These are phyloP conservation scores for Cryphonectria parasitica DNA, from an alignment of 2,329 filamentous ascomycete genomes.

Conservation along the genomic window DNA sequence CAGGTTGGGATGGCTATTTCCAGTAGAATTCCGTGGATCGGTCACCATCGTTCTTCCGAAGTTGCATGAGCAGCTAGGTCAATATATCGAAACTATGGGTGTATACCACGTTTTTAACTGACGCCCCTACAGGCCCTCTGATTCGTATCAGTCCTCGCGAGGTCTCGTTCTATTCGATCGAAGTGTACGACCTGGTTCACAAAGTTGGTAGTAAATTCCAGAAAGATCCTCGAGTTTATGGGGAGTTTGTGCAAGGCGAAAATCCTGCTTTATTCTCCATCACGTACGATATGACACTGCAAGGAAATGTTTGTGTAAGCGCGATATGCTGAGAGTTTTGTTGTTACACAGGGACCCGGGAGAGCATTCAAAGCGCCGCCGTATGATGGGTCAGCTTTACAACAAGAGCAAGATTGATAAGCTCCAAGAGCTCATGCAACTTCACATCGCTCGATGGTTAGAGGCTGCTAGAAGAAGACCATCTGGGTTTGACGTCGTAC, in stretches of 20 bases:
- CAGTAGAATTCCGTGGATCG: neutral
- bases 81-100: neutral
- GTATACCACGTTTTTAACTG: neutral
- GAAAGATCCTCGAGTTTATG: constrained; percentile 36
- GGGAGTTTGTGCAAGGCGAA: constrained; percentile 36
- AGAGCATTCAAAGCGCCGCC: constrained; percentile 36
- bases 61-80: neutral
- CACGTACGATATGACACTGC: constrained; percentile 31
- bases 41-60: neutral
- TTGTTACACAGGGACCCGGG: constrained; percentile 17
- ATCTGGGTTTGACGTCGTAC: constrained; percentile 11
- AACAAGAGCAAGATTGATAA: constrained; percentile 35
- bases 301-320: constrained; percentile 9
- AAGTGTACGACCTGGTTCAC: constrained; percentile 34
- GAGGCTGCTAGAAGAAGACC: neutral
- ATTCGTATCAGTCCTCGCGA: constrained; percentile 34
- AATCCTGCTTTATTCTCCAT: constrained; percentile 38
- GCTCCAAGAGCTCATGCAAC: constrained; percentile 34
- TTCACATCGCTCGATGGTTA: constrained; percentile 22
- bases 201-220: constrained; percentile 34
- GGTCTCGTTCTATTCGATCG: constrained; percentile 36
- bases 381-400: constrained; percentile 37
- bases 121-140: constrained; percentile 28
- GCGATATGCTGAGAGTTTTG: too few relatives aligned
- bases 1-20: neutral